Conservation (phyloP, 352 stramenopile genomes). For the Globisporangium rhizosaccharum region DNA sequence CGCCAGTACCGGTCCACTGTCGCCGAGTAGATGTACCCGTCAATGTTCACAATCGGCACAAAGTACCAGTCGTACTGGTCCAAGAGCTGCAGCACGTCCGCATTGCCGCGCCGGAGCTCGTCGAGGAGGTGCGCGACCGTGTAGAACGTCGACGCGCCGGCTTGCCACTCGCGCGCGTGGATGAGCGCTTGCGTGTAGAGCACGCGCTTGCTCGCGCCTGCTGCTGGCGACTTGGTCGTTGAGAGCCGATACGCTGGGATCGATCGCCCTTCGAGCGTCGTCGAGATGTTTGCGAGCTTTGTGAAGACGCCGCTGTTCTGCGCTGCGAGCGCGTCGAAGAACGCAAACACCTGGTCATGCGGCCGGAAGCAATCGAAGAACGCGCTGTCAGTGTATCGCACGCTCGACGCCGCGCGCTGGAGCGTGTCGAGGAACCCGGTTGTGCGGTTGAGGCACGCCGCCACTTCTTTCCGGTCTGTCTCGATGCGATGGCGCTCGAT, state of each 20-base stretch:
- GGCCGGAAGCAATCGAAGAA: slow-evolving; percentile 78
- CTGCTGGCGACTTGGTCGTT: slow-evolving; percentile 13
- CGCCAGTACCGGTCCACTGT: slow-evolving; percentile 59
- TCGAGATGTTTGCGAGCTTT: slow-evolving; percentile 44
- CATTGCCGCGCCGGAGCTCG: slow-evolving; percentile 23
- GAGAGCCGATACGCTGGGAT: slow-evolving; percentile 68
- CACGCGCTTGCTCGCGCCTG: slow-evolving; percentile 20
- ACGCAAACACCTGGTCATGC: slow-evolving; percentile 51
- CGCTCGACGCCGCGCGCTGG: not conserved
- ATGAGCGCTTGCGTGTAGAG: slow-evolving; percentile 66
- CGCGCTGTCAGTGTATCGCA: slow-evolving; percentile 32
- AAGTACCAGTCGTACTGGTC: slow-evolving; percentile 73
- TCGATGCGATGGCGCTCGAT: slow-evolving; percentile 7
- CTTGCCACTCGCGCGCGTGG: slow-evolving; percentile 55
- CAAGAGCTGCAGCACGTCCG: slow-evolving; percentile 18
- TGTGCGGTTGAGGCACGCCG: slow-evolving; percentile 36
- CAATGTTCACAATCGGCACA: slow-evolving; percentile 72
- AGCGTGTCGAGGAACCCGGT: slow-evolving; percentile 41
- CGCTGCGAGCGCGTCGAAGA: slow-evolving; percentile 43
- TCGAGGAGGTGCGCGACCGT: slow-evolving; percentile 38
- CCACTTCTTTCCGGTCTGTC: slow-evolving; percentile 39
- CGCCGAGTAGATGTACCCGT: slow-evolving; percentile 76
- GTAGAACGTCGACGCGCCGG: slow-evolving; percentile 38
- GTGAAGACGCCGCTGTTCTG: slow-evolving; percentile 42
- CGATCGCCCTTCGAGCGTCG: slow-evolving; percentile 40